These are phyloP conservation scores for Parachaetomium inaequale DNA, from an alignment of 495 filamentous ascomycete genomes.

Conservation along the genomic window DNA sequence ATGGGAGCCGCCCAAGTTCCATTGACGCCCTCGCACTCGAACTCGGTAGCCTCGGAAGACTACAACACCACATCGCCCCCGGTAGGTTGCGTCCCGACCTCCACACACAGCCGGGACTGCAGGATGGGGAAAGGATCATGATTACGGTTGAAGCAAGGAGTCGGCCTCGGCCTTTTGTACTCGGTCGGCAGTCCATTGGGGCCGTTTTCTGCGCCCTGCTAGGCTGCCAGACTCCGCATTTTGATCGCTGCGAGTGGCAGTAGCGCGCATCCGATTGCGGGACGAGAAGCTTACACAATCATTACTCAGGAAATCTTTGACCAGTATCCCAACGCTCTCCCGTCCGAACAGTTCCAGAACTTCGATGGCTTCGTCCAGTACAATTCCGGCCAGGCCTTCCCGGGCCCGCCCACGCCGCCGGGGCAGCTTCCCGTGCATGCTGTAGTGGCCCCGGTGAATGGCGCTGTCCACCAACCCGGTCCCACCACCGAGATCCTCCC, in stretches of 20 bases:
- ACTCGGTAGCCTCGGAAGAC: constrained; percentile 51
- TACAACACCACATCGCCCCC: constrained; percentile 52
- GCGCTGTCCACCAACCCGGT: constrained; percentile 24
- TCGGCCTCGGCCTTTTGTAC: constrained; percentile 18
- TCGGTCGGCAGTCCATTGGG: background rate
- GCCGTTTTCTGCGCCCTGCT: constrained; percentile 2
- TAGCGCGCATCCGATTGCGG: constrained; percentile 27
- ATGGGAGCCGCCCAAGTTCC: constrained; percentile 47
- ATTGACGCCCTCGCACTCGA: constrained; percentile 52
- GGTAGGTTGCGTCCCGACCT: constrained; percentile 41
- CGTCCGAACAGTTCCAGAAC: constrained; percentile 45
- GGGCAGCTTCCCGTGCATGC: constrained; percentile 25
- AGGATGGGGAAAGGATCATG: background rate
- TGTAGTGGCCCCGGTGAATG: constrained; percentile 28
- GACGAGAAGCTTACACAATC: constrained; percentile 39
- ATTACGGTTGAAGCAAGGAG: background rate
- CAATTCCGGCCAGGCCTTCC: constrained; percentile 38
- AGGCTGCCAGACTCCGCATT: constrained; percentile 27
- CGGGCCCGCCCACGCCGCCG: constrained; percentile 45
- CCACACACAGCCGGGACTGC: background rate
- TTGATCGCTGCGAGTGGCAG: constrained; percentile 17
- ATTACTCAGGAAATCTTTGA: constrained; percentile 47
- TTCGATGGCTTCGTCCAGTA: constrained; percentile 45
- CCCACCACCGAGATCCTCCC: constrained; percentile 33
- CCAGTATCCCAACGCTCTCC: constrained; percentile 36